Evolutionary conservation across 1,139 yeast genomes (phyloP), one percentile per base, ranked within the genome.

Genomic region (Pichia sp.): DNA sequence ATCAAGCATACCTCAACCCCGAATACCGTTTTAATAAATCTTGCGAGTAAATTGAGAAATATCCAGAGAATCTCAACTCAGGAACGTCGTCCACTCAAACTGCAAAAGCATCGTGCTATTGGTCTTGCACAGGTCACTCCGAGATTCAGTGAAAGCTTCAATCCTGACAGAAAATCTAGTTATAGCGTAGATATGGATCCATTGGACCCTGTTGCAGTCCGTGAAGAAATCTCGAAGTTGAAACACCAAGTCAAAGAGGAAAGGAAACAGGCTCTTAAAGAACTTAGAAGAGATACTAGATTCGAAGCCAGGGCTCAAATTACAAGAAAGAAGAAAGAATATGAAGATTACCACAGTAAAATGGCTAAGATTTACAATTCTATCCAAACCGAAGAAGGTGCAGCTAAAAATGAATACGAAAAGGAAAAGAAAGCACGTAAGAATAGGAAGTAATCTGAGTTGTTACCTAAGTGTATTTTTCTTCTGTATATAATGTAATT

Each of bases 101-200:
- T 93, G 58, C 99, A 95, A 71, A 73, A 80, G n/a, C 97, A 91
- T 71, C 82, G 80, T 64, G 89, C 96, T 34, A 69, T 93, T 53
- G 87, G 96, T 3, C 86, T 95, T 63, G 85, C 93, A 47, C 80
- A 96, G 1, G 79, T 78, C 65, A 86, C 91, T 43, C 99, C 99
- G 59, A 85, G 87, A 70, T 95, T 87, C 66, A 98, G 91, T 70
- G 98, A 89, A 65, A 89, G 90, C 74, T 95, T 85, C 79, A 91
- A 90, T 72, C 96, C 97, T 55, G 97, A 89, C 66, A 87, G 85
- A 80, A 89, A 87, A 71, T 46, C 49, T 18, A 42, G 47, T 4
- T 52, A 51, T 39, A 44, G 57, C 6, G 42, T 48, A 41, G 45
- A 51, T 47, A 48, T 51, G 51, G 58, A 55, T 43, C 87, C 96